These are phyloP conservation scores for Puccinia hordei DNA, from an alignment of 1,284 basidiomycete species.

Conservation along the genomic window DNA sequence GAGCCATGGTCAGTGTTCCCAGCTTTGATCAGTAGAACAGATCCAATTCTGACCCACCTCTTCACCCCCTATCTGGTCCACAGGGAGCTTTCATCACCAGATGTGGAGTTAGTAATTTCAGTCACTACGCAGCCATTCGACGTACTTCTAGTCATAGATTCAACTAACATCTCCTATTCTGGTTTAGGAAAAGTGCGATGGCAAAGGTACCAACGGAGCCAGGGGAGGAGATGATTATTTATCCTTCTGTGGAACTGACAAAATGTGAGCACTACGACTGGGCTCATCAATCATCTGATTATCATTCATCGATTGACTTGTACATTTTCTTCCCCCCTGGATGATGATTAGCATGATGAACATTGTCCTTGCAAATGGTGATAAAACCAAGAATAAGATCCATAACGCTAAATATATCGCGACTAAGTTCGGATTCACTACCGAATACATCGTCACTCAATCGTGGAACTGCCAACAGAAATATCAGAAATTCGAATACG, in stretches of 20 bases:
- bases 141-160: neutral
- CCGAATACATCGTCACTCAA: conserved; percentile 46
- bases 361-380: conserved; percentile 38
- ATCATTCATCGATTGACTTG: neutral
- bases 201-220: conserved; percentile 39
- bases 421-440: conserved; percentile 47
- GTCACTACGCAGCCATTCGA: neutral
- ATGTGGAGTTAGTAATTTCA: conserved; percentile 17
- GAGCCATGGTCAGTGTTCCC: conserved; percentile 27
- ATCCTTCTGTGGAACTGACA: conserved; percentile 38
- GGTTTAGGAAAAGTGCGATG: conserved; percentile 32
- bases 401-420: conserved; percentile 35
- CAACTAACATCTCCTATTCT: neutral
- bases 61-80: neutral
- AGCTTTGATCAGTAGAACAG: neutral
- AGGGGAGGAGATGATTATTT: conserved; percentile 8
- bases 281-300: neutral
- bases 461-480: conserved; percentile 49
- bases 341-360: conserved; percentile 43
- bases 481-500: conserved; percentile 22
- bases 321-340: neutral
- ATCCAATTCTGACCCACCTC: neutral
- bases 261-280: conserved; percentile 39
- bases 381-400: conserved; percentile 46
- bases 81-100: conserved; percentile 39